These are phyloP conservation scores for Cicer yamashitae DNA, from an alignment of 306 rosid species.

Conservation along the genomic window DNA sequence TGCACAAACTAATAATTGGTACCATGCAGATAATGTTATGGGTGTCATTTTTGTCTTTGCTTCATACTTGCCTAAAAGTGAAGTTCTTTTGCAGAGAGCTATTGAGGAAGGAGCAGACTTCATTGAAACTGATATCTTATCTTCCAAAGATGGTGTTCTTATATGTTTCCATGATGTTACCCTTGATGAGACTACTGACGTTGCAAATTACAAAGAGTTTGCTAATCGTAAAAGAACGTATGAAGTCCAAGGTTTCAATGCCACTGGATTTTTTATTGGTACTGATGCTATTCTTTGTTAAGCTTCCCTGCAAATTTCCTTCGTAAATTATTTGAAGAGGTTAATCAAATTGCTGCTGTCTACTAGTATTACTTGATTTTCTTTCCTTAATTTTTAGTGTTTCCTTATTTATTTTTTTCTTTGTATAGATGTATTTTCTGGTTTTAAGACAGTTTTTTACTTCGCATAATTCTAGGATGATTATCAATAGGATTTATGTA, in stretches of 20 bases:
- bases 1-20: slow-evolving; percentile 18
- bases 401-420: not conserved
- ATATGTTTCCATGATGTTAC: slow-evolving; percentile 83
- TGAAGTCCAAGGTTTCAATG: slow-evolving; percentile 69
- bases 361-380: not conserved
- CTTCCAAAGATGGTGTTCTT: slow-evolving; percentile 92
- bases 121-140: slow-evolving; percentile 84
- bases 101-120: slow-evolving; percentile 97
- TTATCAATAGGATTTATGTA: not conserved
- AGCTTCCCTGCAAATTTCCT: not conserved
- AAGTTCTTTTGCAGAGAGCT: slow-evolving; percentile 72
- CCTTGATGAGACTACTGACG: slow-evolving; percentile 78
- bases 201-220: slow-evolving; percentile 65
- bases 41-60: slow-evolving; percentile 15
- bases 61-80: slow-evolving; percentile 37
- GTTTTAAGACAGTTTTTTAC: not conserved
- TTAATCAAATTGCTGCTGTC: slow-evolving; percentile 31
- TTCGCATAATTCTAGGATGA: not conserved
- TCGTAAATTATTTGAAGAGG: slow-evolving; percentile 2
- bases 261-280: slow-evolving; percentile 86
- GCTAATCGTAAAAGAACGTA: slow-evolving; percentile 81
- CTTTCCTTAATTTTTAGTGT: not conserved
- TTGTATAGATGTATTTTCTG: not conserved
- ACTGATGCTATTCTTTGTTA: slow-evolving; percentile 38
- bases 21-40: not conserved